Evolutionary conservation across 2,329 filamentous ascomycete genomes (phyloP), one percentile per base, ranked within the genome.

Genomic region (Epichloe sibirici): DNA sequence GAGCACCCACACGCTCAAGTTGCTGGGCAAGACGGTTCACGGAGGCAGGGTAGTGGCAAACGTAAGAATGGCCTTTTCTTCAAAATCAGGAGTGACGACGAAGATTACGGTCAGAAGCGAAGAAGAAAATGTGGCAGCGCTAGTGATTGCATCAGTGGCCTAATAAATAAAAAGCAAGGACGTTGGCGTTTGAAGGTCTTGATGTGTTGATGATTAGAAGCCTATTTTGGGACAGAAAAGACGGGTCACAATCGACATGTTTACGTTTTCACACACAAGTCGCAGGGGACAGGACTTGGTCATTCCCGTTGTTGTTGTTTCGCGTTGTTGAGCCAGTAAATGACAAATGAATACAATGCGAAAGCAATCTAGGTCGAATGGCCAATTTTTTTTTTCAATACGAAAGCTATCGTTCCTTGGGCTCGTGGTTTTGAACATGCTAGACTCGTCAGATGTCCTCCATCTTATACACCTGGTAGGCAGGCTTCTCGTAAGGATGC

Each of bases 61-160:
- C 58, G 82, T 97, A 58, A 82, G 90, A 70, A 95, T 98, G 90
- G 93, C 90, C 1, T 96, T 83, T 71, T 94, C 88, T 56, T 83
- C 86, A 62, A 95, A 94, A 78, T 85, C 85, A 48, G 93, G 93
- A 50, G 90, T 97, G 28, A 96, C 93, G 54, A 94, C 91, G 64
- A 97, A 97, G 80, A 89, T 98, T 61, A 87, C 85, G 50, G 88
- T 91, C 56, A 81, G 93, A 65, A 87, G 86, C 67, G 93, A 98
- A 69, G 93, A 98, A 71, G 88, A 93, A 66, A 88, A 88, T 52
- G 83, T 98, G 64, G 90, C 93, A 56, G 78, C 83, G 55, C 75
- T 94, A 68, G 82, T 97, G 55, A 79, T 96, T 66, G 87, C 82
- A 59, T 90, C 88, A 62, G 83, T 96, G 66, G 84, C 87, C 67